Conservation (phyloP, 2,329 filamentous ascomycete species). For the Talaromyces sp. region DNA sequence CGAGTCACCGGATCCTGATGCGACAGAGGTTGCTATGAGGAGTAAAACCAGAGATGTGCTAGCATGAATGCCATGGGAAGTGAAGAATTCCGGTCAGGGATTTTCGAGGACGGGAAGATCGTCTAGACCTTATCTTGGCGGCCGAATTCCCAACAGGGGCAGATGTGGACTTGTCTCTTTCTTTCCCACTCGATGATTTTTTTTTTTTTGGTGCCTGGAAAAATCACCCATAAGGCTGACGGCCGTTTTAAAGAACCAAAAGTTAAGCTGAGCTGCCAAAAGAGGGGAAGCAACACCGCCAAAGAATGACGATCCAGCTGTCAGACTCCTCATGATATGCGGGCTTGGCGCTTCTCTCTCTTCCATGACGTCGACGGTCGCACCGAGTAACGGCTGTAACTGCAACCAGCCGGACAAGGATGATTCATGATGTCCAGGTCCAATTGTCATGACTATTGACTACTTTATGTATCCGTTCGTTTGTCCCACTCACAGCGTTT, state of each 20-base stretch:
- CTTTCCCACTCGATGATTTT: too few species aligned
- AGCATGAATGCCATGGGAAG: slow-evolving; percentile 5
- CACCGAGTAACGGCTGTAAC: slow-evolving; percentile 7
- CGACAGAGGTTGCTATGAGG: neutral
- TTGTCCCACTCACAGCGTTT: too few species aligned
- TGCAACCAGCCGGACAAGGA: slow-evolving; percentile 1
- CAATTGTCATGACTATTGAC: too few species aligned
- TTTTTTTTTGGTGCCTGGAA: too few species aligned
- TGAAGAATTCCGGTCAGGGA: slow-evolving; percentile 1
- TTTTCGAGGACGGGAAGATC: slow-evolving; percentile 4
- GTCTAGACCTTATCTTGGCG: slow-evolving; percentile 3
- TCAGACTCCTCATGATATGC: neutral
- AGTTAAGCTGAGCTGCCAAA: too few species aligned
- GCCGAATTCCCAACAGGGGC: neutral
- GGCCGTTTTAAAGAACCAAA: too few species aligned
- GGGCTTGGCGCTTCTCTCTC: neutral
- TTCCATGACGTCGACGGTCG: slow-evolving; percentile 14
- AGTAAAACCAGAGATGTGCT: neutral
- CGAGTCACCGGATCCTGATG: slow-evolving; percentile 60
- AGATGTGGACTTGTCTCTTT: too few species aligned
- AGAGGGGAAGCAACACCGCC: neutral
- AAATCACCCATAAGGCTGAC: too few species aligned
- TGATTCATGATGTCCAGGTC: slow-evolving; percentile 1
- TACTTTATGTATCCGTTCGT: too few species aligned
- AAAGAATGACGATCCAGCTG: slow-evolving; percentile 2